Conservation (phyloP, 2,329 filamentous ascomycete genomes). For the Fusarium austroafricanum region DNA sequence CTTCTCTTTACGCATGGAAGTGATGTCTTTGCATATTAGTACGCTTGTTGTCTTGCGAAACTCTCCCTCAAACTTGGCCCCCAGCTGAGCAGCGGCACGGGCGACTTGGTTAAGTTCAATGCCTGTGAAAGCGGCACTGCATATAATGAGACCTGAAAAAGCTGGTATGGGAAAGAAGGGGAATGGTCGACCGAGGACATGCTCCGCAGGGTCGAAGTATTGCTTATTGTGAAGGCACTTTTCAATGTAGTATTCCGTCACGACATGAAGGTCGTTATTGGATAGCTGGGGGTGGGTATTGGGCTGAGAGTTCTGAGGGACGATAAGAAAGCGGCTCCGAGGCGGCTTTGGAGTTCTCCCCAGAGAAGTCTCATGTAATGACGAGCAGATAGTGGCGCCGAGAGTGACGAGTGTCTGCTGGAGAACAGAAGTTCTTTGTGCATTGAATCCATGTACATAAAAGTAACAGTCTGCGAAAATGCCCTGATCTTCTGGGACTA, state of each 20-base stretch:
- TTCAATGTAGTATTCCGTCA: constrained; percentile 96
- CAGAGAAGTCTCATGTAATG: constrained; percentile 56
- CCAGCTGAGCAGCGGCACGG: constrained; percentile 79
- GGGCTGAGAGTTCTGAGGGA: constrained; percentile 64
- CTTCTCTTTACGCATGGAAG: constrained; percentile 76
- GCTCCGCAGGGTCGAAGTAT: constrained; percentile 74
- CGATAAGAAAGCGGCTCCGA: constrained; percentile 62
- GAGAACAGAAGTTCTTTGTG: constrained; percentile 62
- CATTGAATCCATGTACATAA: constrained; percentile 69
- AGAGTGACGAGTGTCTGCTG: constrained; percentile 61
- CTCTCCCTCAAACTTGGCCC: constrained; percentile 83
- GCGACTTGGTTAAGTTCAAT: constrained; percentile 88
- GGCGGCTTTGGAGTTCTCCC: constrained; percentile 46
- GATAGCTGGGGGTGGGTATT: constrained; percentile 56
- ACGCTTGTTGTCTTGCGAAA: constrained; percentile 79
- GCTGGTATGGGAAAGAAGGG: constrained; percentile 74
- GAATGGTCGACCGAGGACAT: constrained; percentile 83
- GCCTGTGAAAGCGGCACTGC: constrained; percentile 83
- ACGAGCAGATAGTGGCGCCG: constrained; percentile 57
- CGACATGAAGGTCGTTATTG: constrained; percentile 59
- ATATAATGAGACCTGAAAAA: constrained; percentile 77
- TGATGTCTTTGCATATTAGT: constrained; percentile 75
- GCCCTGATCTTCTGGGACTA: constrained; percentile 44
- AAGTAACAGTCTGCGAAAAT: constrained; percentile 69
- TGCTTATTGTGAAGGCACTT: constrained; percentile 82